Evolutionary conservation across 1,139 yeast genomes (phyloP).

Genomic region (Geotrichum bryndzae): DNA sequence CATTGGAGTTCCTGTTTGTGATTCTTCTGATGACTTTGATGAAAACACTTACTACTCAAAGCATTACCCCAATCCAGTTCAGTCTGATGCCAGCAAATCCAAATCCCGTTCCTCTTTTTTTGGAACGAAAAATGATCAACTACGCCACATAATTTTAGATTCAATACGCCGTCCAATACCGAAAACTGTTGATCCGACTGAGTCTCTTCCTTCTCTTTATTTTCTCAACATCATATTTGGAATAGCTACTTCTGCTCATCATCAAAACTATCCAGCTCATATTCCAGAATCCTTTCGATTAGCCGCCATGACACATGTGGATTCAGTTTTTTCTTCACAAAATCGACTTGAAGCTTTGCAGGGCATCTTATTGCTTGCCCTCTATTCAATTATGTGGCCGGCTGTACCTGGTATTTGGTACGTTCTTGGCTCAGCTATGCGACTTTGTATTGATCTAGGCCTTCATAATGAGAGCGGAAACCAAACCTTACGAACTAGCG

Average conservation of each 20-base stretch:
- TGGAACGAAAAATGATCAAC: neutral
- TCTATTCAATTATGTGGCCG: slow-evolving; percentile 53
- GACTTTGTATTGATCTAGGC: slow-evolving; percentile 78
- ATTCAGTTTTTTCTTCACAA: slow-evolving; percentile 50
- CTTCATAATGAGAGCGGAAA: slow-evolving; percentile 51
- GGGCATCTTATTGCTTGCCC: slow-evolving; percentile 60
- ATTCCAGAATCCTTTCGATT: slow-evolving; percentile 67
- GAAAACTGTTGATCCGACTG: slow-evolving; percentile 3
- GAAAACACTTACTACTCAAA: slow-evolving; percentile 21
- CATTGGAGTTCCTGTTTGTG: slow-evolving; percentile 36
- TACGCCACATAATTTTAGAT: neutral
- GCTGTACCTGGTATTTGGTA: slow-evolving; percentile 89
- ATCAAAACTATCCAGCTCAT: slow-evolving; percentile 59
- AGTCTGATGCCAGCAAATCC: neutral
- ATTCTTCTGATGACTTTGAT: slow-evolving; percentile 9
- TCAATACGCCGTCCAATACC: neutral
- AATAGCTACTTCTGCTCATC: slow-evolving; percentile 69
- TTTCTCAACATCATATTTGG: slow-evolving; percentile 74
- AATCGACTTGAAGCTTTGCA: slow-evolving; percentile 69
- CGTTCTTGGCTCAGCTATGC: slow-evolving; percentile 69
- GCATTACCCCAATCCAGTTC: neutral
- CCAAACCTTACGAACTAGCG: neutral
- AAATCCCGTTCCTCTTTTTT: neutral
- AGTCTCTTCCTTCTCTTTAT: slow-evolving; percentile 38
- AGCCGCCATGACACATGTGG: slow-evolving; percentile 60